Conservation (phyloP, 2,329 filamentous ascomycete species). For the Stemphylium beticola region DNA sequence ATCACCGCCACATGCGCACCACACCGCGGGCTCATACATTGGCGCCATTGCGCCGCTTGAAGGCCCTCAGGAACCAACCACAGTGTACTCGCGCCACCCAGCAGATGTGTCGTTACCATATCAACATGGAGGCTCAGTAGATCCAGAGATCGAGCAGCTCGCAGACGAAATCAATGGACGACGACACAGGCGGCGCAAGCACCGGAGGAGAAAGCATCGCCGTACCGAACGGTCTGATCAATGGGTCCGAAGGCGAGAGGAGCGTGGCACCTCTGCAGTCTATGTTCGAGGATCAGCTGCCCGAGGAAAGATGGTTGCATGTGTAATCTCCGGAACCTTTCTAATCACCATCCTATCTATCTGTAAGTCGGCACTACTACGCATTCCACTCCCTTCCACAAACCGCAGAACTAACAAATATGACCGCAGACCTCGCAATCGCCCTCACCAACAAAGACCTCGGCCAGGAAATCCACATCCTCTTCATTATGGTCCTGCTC, state of each 20-base stretch:
- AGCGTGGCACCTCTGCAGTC: conserved; percentile 20
- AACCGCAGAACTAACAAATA: conserved; percentile 5
- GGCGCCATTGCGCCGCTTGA: conserved; percentile 35
- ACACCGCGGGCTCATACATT: conserved; percentile 46
- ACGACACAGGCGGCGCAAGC: conserved; percentile 43
- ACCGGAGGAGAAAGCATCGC: conserved; percentile 39
- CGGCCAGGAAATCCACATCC: conserved; percentile 75
- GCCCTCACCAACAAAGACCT: conserved; percentile 68
- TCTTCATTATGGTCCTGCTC: conserved; percentile 79
- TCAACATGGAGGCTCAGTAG: conserved; percentile 49
- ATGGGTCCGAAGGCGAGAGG: conserved; percentile 38
- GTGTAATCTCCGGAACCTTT: conserved; percentile 70
- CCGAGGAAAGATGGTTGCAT: conserved; percentile 47
- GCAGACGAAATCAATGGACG: conserved; percentile 53
- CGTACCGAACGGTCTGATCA: conserved; percentile 21
- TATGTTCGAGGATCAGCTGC: conserved; percentile 37
- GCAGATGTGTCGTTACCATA: conserved; percentile 37
- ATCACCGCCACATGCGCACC: conserved; percentile 27
- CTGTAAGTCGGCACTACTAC: conserved; percentile 62
- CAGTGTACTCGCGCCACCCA: conserved; percentile 39
- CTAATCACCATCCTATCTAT: conserved; percentile 65
- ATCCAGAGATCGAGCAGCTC: conserved; percentile 59
- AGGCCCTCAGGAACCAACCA: conserved; percentile 27
- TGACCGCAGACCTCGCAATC: conserved; percentile 70
- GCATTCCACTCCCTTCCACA: background rate